A percentile compares a stretch with the other conserved stretches of the same genome.
Conservation (phyloP, 176 grass and related monocot genomes). For the Lolium rigidum region DNA sequence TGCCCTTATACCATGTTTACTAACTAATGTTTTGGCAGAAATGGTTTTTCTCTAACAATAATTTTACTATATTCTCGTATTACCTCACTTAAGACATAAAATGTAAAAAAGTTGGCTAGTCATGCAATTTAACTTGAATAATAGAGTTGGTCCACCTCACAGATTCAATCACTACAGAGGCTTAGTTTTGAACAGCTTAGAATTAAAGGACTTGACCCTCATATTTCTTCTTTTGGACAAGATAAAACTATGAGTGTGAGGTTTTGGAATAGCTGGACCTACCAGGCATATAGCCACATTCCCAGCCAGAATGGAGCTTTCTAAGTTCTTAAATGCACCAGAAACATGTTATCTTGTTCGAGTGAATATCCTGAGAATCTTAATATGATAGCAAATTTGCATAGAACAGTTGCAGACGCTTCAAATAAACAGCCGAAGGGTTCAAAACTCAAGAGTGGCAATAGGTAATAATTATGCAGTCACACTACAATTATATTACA, state of each 20-base stretch:
- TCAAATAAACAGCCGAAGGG: neutral
- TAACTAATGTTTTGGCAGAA: neutral
- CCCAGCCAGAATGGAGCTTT: neutral
- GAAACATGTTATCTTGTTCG: neutral
- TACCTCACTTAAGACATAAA: too few species aligned
- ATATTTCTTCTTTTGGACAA: neutral
- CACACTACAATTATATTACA: neutral
- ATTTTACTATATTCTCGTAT: too few species aligned
- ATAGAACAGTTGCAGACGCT: neutral
- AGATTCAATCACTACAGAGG: neutral
- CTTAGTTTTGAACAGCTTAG: slow-evolving; percentile 26
- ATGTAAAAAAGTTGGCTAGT: too few species aligned
- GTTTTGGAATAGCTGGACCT: slow-evolving; percentile 2
- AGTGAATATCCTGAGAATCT: neutral
- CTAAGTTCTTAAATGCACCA: neutral
- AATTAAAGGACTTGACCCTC: neutral
- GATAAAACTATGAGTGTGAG: neutral
- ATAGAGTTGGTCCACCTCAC: neutral
- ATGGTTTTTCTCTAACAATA: neutral
- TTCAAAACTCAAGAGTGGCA: neutral
- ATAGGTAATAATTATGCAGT: slow-evolving; percentile 4
- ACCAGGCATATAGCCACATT: neutral
- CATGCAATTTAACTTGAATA: neutral
- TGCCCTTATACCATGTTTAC: neutral
- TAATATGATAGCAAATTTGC: neutral